Conservation (phyloP, 2,329 filamentous ascomycete species). For the Ophiocordyceps camponoti-rufipedis region DNA sequence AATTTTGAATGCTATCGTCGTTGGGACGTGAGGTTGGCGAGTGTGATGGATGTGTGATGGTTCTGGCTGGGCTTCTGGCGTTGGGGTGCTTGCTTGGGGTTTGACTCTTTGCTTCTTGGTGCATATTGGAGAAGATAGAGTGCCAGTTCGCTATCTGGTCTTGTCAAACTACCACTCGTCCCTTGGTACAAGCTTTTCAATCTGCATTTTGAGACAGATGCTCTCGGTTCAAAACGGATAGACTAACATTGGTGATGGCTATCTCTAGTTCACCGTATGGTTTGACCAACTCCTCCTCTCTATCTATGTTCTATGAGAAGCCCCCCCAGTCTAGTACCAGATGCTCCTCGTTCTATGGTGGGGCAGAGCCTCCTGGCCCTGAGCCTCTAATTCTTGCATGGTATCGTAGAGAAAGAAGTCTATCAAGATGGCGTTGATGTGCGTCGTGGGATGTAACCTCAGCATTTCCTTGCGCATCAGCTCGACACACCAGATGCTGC, state of each 20-base stretch:
- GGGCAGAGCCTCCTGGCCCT: slow-evolving; percentile 38
- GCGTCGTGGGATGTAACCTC: slow-evolving; percentile 48
- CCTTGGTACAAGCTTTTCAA: no score
- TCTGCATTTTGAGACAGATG: no score
- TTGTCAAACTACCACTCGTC: no score
- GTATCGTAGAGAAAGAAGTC: slow-evolving; percentile 96
- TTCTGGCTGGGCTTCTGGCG: background rate
- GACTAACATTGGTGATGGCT: no score
- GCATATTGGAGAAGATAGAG: no score
- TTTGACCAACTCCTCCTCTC: no score
- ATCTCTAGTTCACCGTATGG: no score
- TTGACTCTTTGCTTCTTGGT: no score
- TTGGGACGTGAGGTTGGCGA: slow-evolving; percentile 13
- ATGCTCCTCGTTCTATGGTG: slow-evolving; percentile 87
- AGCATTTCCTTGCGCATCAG: slow-evolving; percentile 69
- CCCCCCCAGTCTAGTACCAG: slow-evolving; percentile 89
- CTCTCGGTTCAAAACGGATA: no score
- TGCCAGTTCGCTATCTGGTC: no score
- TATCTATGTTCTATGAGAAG: background rate
- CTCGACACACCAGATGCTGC: slow-evolving; percentile 94
- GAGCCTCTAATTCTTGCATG: slow-evolving; percentile 65
- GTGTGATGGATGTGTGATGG: background rate
- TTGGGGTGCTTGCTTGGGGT: background rate
- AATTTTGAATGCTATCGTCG: slow-evolving; percentile 31
- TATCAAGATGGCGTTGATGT: slow-evolving; percentile 76